A percentile compares a stretch with the other conserved stretches of the same genome.
Conservation (phyloP, 208 protist species). For the Wallacemonas sp. region DNA sequence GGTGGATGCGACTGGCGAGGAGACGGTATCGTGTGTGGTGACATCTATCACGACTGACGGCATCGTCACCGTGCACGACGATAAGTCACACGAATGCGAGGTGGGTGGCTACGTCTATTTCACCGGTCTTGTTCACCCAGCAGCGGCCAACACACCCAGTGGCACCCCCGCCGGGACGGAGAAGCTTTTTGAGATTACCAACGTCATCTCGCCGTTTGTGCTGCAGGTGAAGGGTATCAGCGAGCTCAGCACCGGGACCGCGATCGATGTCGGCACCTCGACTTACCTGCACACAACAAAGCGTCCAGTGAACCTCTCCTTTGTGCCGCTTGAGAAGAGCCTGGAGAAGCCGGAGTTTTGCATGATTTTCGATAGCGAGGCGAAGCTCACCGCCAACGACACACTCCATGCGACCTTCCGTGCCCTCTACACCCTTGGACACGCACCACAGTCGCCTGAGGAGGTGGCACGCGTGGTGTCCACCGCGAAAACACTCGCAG, state of each 20-base stretch:
- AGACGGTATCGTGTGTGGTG: conserved; percentile 77
- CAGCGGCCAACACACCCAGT: conserved; percentile 35
- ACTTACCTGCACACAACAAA: conserved; percentile 94
- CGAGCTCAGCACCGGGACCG: conserved; percentile 11
- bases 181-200: conserved; percentile 63
- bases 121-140: conserved; percentile 55
- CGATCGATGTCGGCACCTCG: conserved; percentile 45
- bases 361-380: conserved; percentile 82
- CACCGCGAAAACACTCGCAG: conserved; percentile 22
- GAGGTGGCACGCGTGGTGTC: conserved; percentile 38
- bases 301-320: conserved; percentile 46
- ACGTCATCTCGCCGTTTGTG: conserved; percentile 72
- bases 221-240: conserved; percentile 52
- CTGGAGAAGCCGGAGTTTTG: conserved; percentile 53
- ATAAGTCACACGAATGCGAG: conserved; percentile 87
- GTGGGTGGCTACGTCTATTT: conserved; percentile 81
- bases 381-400: conserved; percentile 58
- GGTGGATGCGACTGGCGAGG: conserved; percentile 84
- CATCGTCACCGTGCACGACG: conserved; percentile 82
- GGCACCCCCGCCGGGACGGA: conserved; percentile 20
- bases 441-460: conserved; percentile 15
- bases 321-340: conserved; percentile 54
- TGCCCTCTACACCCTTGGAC: conserved; percentile 38
- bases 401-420: conserved; percentile 82
- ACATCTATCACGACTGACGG: conserved; percentile 64